Conservation (phyloP, 441 rosid genomes). For the Adansonia gregorii region DNA sequence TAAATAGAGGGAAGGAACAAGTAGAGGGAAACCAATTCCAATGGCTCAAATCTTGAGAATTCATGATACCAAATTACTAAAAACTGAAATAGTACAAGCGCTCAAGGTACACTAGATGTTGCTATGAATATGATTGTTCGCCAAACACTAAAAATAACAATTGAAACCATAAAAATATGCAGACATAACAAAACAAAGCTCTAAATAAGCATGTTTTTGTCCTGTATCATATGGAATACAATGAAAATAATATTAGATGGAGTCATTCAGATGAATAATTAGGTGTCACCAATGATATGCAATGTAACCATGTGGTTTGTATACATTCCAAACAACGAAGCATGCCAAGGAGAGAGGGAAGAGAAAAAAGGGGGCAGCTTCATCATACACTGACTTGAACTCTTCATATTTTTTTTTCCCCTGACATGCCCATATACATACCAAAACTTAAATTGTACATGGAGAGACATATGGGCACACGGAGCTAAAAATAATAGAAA, state of each 20-base stretch:
- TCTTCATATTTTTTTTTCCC: too few species aligned
- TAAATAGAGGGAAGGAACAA: neutral
- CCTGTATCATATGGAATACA: neutral
- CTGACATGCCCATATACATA: too few species aligned
- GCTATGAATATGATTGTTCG: neutral
- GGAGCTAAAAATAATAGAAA: neutral
- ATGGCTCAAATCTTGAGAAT: neutral
- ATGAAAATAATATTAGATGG: neutral
- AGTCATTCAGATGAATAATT: neutral
- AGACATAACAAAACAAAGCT: neutral
- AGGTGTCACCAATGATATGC: neutral
- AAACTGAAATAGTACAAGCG: neutral
- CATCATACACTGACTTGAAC: too few species aligned
- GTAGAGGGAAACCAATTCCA: neutral
- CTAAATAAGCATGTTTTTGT: neutral
- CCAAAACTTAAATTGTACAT: too few species aligned
- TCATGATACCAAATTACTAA: neutral
- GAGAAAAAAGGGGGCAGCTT: neutral
- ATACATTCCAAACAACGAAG: neutral
- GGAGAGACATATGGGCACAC: too few species aligned
- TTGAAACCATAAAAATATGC: neutral
- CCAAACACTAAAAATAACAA: neutral
- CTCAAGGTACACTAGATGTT: neutral
- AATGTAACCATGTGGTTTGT: constrained; percentile 1
- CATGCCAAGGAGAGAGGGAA: neutral